Conservation (phyloP, 345 rosid species). For the Gossypium arboreum region DNA sequence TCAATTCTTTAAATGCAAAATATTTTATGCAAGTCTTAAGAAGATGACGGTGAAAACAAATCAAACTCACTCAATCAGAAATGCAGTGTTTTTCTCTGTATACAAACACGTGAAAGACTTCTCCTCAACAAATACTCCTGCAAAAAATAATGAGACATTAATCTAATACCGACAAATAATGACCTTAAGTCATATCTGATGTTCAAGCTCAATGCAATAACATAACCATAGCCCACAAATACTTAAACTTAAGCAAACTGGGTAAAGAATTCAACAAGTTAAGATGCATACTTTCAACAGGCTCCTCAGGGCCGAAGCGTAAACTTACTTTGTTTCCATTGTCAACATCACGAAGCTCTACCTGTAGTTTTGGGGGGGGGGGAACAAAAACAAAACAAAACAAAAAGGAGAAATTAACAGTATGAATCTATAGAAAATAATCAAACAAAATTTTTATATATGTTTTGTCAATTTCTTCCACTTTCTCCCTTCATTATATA, state of each 20-base stretch:
- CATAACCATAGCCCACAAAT: background rate
- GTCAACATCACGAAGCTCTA: constrained; percentile 94
- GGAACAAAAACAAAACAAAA: background rate
- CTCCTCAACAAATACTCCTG: constrained; percentile 87
- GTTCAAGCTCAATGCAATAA: background rate
- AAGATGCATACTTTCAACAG: constrained; percentile 68
- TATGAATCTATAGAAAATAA: background rate
- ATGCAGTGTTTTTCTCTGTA: constrained; percentile 59
- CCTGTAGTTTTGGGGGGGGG: constrained; percentile 25
- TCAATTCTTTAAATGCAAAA: constrained; percentile 1
- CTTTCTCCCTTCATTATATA: background rate
- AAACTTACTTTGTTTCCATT: constrained; percentile 73
- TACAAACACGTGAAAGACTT: constrained; percentile 75
- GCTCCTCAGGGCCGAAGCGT: constrained; percentile 82
- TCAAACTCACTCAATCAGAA: constrained; percentile 70
- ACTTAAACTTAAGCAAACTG: background rate
- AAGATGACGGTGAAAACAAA: background rate
- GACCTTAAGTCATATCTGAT: background rate
- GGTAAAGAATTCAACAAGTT: constrained; percentile 7
- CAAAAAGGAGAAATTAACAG: background rate
- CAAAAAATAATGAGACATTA: constrained; percentile 16
- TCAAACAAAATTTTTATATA: background rate
- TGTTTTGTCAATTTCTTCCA: background rate
- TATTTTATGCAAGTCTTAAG: background rate
- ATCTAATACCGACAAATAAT: background rate